A percentile compares a stretch with the other conserved stretches of the same genome.
phyloP scores from a whole-genome alignment of 768 basidiomycete species.

The Tephrocybe sp. region DNA sequence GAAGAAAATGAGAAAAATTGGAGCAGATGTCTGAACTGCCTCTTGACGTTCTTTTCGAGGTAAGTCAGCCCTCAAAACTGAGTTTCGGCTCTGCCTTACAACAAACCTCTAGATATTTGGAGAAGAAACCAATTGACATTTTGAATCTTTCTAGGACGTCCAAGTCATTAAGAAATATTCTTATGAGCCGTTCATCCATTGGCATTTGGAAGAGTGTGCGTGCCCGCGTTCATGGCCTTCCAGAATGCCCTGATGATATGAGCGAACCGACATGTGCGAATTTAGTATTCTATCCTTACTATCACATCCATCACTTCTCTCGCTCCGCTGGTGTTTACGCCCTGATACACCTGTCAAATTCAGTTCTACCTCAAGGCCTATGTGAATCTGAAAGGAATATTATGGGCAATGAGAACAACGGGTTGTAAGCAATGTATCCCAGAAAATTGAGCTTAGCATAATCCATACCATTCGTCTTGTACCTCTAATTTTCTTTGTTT shows the following conservation, averaged over 20 bases:
- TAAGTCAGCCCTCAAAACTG: background rate
- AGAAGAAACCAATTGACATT: constrained; percentile 15
- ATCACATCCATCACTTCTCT: constrained; percentile 14
- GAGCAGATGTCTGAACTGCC: background rate
- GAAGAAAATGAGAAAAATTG: background rate
- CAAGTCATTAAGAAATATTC: constrained; percentile 9
- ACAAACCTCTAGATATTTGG: constrained; percentile 18
- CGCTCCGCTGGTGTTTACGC: background rate
- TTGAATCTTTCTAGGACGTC: constrained; percentile 19
- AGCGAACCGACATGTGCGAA: constrained; percentile 24
- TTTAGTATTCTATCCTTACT: constrained; percentile 17
- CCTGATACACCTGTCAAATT: background rate
- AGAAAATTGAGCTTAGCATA: constrained; percentile 9
- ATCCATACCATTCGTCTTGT: background rate
- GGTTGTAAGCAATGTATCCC: constrained; percentile 16
- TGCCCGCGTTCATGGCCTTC: constrained; percentile 15
- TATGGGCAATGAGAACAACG: constrained; percentile 15
- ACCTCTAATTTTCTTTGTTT: background rate
- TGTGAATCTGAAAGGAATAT: constrained; percentile 6
- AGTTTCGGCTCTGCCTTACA: too few relatives aligned
- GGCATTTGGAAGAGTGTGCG: constrained; percentile 22
- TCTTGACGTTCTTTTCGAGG: background rate
- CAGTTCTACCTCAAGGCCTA: constrained; percentile 10
- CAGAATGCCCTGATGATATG: constrained; percentile 22
- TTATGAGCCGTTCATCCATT: constrained; percentile 14